Base-by-base conservation (phyloP, 805 yeast genomes). In the Cyberlindnera mycetangii region DNA sequence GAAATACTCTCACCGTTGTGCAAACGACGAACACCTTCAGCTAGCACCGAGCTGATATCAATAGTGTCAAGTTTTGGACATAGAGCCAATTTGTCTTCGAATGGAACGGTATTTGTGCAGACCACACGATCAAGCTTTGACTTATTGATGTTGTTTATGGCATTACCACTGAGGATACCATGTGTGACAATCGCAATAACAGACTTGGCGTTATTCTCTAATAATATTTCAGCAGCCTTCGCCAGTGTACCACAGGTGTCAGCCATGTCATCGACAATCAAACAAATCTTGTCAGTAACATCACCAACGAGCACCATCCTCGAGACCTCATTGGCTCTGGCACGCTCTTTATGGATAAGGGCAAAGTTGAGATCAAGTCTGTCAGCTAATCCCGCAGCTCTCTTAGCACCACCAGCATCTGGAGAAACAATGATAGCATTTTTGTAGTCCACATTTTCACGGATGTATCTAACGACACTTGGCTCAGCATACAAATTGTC, bases 361-460 rank as follows among this genome's bases (percentile, higher is more conserved):
- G 93, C 93, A 67, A 86, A 86, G 60, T 84, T 84, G 61, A 84
- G 69, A 64, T 86, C 93, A 52, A 86, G 67, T 49, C 83, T 75
- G 62, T 85, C 93, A 41, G 93, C 93, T 52, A 86, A 69, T 9
- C 85, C 82, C 9, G 93, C 93, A n/a, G 87, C 93, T 68, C 95
- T 76, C 61, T 86, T 86, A 46, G 93, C 93, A 51, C 95, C 95
- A 62, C 95, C 95, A 7, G 93, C 95, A 68, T 86, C 95, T 6
- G 95, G 95, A 1, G 93, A 86, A 15, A 86, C 79, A 43, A 86
- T 79, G 42, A 85, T 85, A n/a, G 87, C 78, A 37, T 84, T 76
- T 33, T 76, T 66, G 51, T 68, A 74, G 53, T 75, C 74, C 40
- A 79, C 69, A 43, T 76, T 72, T 52, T 83, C 90, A 48, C 74